Conservation (phyloP, 2,329 filamentous ascomycete species). For the Exophiala sp. region DNA sequence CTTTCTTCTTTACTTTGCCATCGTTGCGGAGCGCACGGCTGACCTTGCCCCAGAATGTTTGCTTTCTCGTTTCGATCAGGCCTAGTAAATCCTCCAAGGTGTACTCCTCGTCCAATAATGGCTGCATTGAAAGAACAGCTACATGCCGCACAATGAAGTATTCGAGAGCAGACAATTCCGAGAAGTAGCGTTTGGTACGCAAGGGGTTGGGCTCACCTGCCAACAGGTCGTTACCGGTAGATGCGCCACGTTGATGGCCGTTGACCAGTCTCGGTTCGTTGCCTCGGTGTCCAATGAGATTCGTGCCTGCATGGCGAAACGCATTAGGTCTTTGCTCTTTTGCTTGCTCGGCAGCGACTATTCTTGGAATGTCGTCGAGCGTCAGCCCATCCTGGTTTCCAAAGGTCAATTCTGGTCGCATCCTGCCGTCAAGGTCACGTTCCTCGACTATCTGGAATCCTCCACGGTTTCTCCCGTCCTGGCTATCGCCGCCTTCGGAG, state of each 20-base stretch:
- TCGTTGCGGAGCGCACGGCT: slow-evolving; percentile 94
- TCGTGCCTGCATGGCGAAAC: slow-evolving; percentile 70
- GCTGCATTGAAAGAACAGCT: slow-evolving; percentile 91
- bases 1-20: slow-evolving; percentile 78
- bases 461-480: slow-evolving; percentile 37
- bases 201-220: slow-evolving; percentile 53
- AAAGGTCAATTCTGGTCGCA: slow-evolving; percentile 76
- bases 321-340: slow-evolving; percentile 82
- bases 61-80: slow-evolving; percentile 88
- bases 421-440: slow-evolving; percentile 64
- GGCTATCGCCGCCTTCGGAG: slow-evolving; percentile 63
- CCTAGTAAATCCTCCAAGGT: slow-evolving; percentile 88
- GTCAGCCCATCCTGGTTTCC: slow-evolving; percentile 88
- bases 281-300: slow-evolving; percentile 57
- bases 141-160: slow-evolving; percentile 97
- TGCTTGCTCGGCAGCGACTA: slow-evolving; percentile 92
- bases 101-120: slow-evolving; percentile 83
- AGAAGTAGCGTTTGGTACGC: slow-evolving; percentile 79
- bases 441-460: slow-evolving; percentile 77
- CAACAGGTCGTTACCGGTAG: slow-evolving; percentile 49
- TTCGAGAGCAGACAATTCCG: slow-evolving; percentile 88
- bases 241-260: slow-evolving; percentile 66
- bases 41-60: slow-evolving; percentile 97
- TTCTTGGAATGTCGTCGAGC: slow-evolving; percentile 90
- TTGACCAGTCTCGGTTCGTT: slow-evolving; percentile 60